These are phyloP conservation scores for Ophiostoma perfectum DNA, from an alignment of 2,329 filamentous ascomycete genomes.

Conservation along the genomic window DNA sequence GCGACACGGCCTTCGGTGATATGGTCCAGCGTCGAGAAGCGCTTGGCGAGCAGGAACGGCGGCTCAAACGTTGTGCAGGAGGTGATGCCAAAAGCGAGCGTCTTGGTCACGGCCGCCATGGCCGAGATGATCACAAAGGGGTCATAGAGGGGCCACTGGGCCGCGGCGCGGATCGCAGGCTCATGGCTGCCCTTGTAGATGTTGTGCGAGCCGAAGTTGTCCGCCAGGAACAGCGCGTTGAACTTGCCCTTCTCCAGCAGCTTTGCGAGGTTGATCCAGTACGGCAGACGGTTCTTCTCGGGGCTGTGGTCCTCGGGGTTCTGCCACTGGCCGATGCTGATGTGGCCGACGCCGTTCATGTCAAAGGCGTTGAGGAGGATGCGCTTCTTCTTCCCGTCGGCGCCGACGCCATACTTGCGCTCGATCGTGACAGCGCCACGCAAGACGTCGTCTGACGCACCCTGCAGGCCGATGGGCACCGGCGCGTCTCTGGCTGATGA, in stretches of 20 bases:
- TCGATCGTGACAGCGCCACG: constrained; percentile 12
- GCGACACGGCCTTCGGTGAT: constrained; percentile 21
- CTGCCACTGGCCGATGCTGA: constrained; percentile 21
- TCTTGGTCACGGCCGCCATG: constrained; percentile 25
- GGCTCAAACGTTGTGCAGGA: constrained; percentile 19
- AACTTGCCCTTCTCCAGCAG: constrained; percentile 17
- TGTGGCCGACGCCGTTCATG: constrained; percentile 24
- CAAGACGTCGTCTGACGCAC: constrained; percentile 16
- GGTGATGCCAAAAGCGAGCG: constrained; percentile 23
- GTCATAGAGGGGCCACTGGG: constrained; percentile 22
- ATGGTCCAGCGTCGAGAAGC: constrained; percentile 24
- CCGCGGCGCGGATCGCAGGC: constrained; percentile 16
- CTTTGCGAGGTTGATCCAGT: constrained; percentile 21
- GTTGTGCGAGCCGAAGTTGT: constrained; percentile 19
- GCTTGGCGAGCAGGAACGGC: constrained; percentile 20
- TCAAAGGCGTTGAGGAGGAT: constrained; percentile 24
- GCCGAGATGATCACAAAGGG: constrained; percentile 21
- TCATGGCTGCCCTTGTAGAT: constrained; percentile 21
- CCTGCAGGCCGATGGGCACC: constrained; percentile 15
- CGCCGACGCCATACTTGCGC: constrained; percentile 17
- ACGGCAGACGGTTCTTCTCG: constrained; percentile 18
- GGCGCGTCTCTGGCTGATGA: constrained; percentile 9
- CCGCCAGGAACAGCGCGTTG: constrained; percentile 22
- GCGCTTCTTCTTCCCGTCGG: constrained; percentile 21
- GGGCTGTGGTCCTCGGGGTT: constrained; percentile 22